Percentiles rank a stretch among this genome's conserved stretches.
Conservation (phyloP, 192 early-diverging fungal genomes). For the Lobosporangium transversale region DNA sequence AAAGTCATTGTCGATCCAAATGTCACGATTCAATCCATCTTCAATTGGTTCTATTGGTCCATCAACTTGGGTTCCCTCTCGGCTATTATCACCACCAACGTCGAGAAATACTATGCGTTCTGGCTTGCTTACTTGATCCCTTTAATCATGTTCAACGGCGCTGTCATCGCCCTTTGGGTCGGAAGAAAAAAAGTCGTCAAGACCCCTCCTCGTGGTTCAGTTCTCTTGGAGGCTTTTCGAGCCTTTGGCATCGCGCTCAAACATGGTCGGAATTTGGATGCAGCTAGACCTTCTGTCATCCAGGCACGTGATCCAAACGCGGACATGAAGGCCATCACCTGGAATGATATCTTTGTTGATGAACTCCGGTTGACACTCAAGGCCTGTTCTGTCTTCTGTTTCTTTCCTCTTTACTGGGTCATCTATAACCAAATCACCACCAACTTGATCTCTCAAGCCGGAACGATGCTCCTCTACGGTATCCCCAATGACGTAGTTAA, state of each 20-base stretch:
- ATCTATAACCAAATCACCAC: slow-evolving; percentile 71
- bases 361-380: slow-evolving; percentile 68
- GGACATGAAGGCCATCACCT: slow-evolving; percentile 51
- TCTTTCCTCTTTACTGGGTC: slow-evolving; percentile 82
- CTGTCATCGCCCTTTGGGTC: slow-evolving; percentile 57
- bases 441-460: slow-evolving; percentile 70
- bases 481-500: slow-evolving; percentile 76
- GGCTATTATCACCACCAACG: slow-evolving; percentile 64
- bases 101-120: slow-evolving; percentile 69
- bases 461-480: slow-evolving; percentile 62
- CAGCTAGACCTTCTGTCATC: slow-evolving; percentile 68
- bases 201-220: slow-evolving; percentile 68
- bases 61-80: slow-evolving; percentile 77
- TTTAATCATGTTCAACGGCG: slow-evolving; percentile 63
- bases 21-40: slow-evolving; percentile 80
- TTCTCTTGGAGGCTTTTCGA: slow-evolving; percentile 63
- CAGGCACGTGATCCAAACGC: slow-evolving; percentile 25
- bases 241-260: slow-evolving; percentile 46
- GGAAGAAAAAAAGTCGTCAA: slow-evolving; percentile 65
- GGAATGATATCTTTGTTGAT: slow-evolving; percentile 79
- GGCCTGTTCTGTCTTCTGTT: slow-evolving; percentile 75
- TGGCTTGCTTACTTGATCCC: slow-evolving; percentile 69
- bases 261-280: slow-evolving; percentile 64
- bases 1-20: slow-evolving; percentile 73
- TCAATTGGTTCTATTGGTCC: slow-evolving; percentile 86